A percentile compares a stretch with the other conserved stretches of the same genome.
phyloP scores from a whole-genome alignment of 139 green algal species.

The Volvox africanus region DNA sequence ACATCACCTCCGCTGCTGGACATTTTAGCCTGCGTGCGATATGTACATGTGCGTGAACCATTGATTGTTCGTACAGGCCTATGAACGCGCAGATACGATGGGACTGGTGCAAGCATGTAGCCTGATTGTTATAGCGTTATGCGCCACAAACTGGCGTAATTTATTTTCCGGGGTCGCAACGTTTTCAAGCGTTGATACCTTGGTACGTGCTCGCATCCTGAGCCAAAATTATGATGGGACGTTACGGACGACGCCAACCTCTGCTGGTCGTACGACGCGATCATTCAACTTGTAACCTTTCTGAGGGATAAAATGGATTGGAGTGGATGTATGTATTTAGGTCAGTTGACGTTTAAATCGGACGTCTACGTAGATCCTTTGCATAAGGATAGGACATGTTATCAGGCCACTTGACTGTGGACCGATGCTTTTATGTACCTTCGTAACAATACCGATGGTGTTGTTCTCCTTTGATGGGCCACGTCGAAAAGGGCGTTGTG shows the following conservation, averaged over 20 bases:
- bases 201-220: conserved; percentile 30
- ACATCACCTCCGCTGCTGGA: background rate
- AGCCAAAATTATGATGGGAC: conserved; percentile 25
- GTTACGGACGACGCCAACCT: conserved; percentile 84
- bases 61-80: background rate
- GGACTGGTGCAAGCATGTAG: background rate
- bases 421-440: conserved; percentile 62
- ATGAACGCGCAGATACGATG: background rate
- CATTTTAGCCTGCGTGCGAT: background rate
- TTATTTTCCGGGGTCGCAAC: background rate
- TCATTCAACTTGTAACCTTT: conserved; percentile 89
- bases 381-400: too few relatives aligned
- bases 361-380: too few relatives aligned
- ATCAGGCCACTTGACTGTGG: too few relatives aligned
- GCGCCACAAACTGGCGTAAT: background rate
- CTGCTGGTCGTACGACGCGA: conserved; percentile 84
- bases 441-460: conserved; percentile 85
- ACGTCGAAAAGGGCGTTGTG: conserved; percentile 95
- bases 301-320: conserved; percentile 63
- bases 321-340: background rate
- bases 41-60: background rate
- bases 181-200: background rate
- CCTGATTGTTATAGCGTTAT: background rate
- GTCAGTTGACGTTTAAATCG: too few relatives aligned
- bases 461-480: conserved; percentile 80